phyloP scores from a whole-genome alignment of 805 yeast genomes.

The Naumovozyma baii region DNA sequence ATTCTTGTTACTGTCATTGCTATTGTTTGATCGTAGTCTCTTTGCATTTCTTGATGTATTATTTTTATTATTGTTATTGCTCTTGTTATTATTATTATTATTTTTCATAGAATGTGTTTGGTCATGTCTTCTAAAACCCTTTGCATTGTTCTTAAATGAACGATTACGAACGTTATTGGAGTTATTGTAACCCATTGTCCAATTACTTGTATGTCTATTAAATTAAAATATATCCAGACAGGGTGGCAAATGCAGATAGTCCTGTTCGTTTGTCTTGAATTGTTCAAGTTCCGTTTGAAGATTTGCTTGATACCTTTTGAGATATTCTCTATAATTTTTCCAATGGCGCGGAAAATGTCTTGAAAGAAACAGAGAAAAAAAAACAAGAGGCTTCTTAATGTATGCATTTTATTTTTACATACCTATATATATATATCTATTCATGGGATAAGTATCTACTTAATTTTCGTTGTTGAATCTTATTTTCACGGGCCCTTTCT shows the following conservation, averaged over 20 bases:
- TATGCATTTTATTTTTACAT: too few species aligned
- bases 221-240: too few species aligned
- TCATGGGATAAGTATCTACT: constrained; percentile 4
- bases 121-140: not conserved
- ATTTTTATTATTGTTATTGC: not conserved
- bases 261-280: not conserved
- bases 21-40: constrained; percentile 1
- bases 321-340: too few species aligned
- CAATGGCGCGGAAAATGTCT: not conserved
- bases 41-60: not conserved
- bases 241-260: too few species aligned
- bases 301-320: not conserved
- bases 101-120: not conserved
- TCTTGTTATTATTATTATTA: not conserved
- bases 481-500: constrained; percentile 1
- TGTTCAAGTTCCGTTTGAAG: not conserved
- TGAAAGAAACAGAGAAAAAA: not conserved
- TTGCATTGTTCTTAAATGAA: not conserved
- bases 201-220: not conserved
- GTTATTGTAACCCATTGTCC: not conserved
- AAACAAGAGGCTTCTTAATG: too few species aligned
- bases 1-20: not conserved
- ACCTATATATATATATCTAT: not conserved
- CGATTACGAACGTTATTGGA: not conserved
- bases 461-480: constrained; percentile 3